Base-by-base conservation (phyloP, 1,139 yeast genomes). In the Yamadazyma pseudoaaseri region DNA sequence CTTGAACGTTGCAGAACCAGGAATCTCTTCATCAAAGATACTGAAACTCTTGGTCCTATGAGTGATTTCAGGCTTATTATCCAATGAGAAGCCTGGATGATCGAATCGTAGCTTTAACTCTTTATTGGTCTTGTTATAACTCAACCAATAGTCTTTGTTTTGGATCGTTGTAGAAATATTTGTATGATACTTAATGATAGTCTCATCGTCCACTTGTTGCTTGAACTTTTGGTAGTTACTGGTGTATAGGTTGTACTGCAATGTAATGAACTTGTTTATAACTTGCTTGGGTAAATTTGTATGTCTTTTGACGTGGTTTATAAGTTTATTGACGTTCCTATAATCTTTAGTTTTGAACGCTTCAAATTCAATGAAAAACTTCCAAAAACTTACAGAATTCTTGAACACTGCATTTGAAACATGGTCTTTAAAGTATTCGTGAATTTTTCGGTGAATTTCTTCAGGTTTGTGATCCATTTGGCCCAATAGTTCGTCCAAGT, bases 1-100 rank as follows among this genome's bases (percentile, higher is more conserved):
- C 43, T 71, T 75, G 51, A 79, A 79, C 3, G 67, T 59, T 2
- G 89, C 90, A 16, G 77, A 53, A 1, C 67, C 55, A 2, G 73
- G 67, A n/a, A 67, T 51, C 7, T 36, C 48, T 4, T 48, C 41
- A 8, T 44, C 39, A 3, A 52, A 45, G 24, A 60, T 52, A n/a
- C 54, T 48, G 6, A 62, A 45, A 46, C 52, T 51, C 8, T 56
- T 59, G 5, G 56, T 42, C 20, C 58, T 61, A 47, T 80, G 81
- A 3, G 76, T 68, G 17, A 81, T 62, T 23, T 70, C 71, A 0
- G 92, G 92, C 26, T 65, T 62, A 8, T 69, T 70, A 3, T 76
- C 78, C 3, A 63, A 52, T 2, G 52, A 44, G 6, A 79, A 65
- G 1, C 85, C 84, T 1, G 86, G 80, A 47, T 80, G 85, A 0